Evolutionary conservation across 2,329 filamentous ascomycete species (phyloP).

Genomic region (Trichoderma koningiopsis): DNA sequence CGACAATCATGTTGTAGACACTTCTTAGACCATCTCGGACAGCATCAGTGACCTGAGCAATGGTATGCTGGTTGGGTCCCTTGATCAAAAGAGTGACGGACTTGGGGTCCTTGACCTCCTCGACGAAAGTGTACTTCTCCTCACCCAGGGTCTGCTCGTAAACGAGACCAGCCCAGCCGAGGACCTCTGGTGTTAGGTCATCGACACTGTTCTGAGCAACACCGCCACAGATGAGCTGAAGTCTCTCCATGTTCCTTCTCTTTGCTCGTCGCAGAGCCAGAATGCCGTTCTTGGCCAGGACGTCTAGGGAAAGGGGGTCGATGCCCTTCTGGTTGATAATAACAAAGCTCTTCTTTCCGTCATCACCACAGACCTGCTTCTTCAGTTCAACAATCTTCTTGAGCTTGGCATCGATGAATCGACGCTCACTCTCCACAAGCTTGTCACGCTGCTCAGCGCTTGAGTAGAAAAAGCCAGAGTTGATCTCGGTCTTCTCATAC

Average conservation of each 20-base stretch:
- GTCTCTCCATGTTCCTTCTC: slow-evolving; percentile 97
- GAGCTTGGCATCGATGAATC: slow-evolving; percentile 94
- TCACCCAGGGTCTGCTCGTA: slow-evolving; percentile 98
- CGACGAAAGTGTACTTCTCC: slow-evolving; percentile 98
- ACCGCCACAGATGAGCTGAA: slow-evolving; percentile 93
- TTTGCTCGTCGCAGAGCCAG: slow-evolving; percentile 92
- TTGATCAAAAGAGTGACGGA: slow-evolving; percentile 98
- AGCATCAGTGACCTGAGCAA: slow-evolving; percentile 93
- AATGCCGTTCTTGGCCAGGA: slow-evolving; percentile 97
- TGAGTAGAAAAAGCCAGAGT: slow-evolving; percentile 98
- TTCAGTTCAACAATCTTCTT: slow-evolving; percentile 98
- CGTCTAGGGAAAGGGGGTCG: slow-evolving; percentile 91
- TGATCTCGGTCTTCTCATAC: slow-evolving; percentile 99
- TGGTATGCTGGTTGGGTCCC: slow-evolving; percentile 95
- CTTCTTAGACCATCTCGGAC: slow-evolving; percentile 92
- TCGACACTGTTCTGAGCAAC: slow-evolving; percentile 94
- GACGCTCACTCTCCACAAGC: slow-evolving; percentile 93
- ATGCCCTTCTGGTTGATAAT: slow-evolving; percentile 99
- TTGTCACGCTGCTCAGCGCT: slow-evolving; percentile 96
- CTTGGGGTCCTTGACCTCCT: slow-evolving; percentile 98
- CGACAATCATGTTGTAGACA: slow-evolving; percentile 99
- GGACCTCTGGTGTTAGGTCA: slow-evolving; percentile 80
- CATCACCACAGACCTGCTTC: slow-evolving; percentile 93
- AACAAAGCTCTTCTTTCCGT: slow-evolving; percentile 93
- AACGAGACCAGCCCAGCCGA: slow-evolving; percentile 94